Evolutionary conservation across 2,329 filamentous ascomycete genomes (phyloP).

Genomic region (Cladosporium oxysporum): DNA sequence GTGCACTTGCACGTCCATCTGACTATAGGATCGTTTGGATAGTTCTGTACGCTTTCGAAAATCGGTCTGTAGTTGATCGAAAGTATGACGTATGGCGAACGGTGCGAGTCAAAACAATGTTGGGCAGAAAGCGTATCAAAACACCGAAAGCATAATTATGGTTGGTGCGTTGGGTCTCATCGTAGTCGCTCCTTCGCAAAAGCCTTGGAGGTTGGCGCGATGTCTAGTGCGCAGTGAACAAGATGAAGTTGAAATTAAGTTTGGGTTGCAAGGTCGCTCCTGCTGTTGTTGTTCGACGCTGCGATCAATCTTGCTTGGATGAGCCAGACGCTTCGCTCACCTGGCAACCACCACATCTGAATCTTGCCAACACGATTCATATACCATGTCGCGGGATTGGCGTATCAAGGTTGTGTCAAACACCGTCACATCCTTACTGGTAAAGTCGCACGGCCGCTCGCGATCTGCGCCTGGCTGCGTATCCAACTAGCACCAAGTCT

Average conservation of each 20-base stretch:
- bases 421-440: not conserved
- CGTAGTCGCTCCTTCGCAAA: not conserved
- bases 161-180: not conserved
- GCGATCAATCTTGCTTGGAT: not conserved
- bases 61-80: not conserved
- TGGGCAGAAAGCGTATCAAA: not conserved
- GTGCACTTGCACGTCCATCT: not conserved
- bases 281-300: not conserved
- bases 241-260: not conserved
- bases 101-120: not conserved
- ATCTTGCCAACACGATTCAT: not conserved
- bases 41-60: not conserved
- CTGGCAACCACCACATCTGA: not conserved
- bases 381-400: not conserved
- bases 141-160: not conserved
- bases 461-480: not conserved
- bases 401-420: not conserved
- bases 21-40: not conserved
- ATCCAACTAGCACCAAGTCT: not conserved
- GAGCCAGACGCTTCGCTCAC: not conserved
- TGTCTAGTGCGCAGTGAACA: not conserved
- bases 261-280: not conserved
- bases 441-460: not conserved
- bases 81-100: not conserved
- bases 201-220: not conserved